phyloP scores from a whole-genome alignment of 1,284 basidiomycete genomes.

The Leccinum fuscescens region DNA sequence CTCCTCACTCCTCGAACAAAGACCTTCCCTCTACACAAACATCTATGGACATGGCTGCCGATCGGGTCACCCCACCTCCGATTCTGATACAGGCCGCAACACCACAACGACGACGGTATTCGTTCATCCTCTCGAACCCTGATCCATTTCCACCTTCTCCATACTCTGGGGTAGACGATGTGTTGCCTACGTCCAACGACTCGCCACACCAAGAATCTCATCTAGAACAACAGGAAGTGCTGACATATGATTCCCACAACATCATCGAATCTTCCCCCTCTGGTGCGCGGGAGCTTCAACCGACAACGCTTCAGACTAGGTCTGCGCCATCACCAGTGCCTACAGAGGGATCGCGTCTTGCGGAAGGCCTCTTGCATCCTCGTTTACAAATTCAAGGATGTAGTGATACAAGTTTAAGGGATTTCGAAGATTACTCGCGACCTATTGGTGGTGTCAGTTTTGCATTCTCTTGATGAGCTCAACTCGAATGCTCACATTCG shows the following conservation, averaged over 20 bases:
- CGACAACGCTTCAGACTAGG: slow-evolving; percentile 2
- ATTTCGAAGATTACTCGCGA: slow-evolving; percentile 45
- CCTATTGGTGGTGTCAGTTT: slow-evolving; percentile 42
- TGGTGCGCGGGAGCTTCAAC: not conserved
- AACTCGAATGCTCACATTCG: not conserved
- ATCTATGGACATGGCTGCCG: slow-evolving; percentile 9
- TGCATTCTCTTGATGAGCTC: not conserved
- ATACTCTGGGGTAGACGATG: slow-evolving; percentile 5
- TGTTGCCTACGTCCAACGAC: not conserved
- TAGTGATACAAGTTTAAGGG: slow-evolving; percentile 40
- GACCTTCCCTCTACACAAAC: slow-evolving; percentile 22
- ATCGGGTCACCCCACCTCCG: slow-evolving; percentile 16
- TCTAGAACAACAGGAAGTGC: slow-evolving; percentile 2
- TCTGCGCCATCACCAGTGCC: slow-evolving; percentile 36
- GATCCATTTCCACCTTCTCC: slow-evolving; percentile 26
- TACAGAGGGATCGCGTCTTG: slow-evolving; percentile 36
- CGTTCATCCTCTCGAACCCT: slow-evolving; percentile 34
- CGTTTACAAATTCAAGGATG: slow-evolving; percentile 29
- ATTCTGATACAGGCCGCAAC: slow-evolving; percentile 17
- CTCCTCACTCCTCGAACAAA: slow-evolving; percentile 26
- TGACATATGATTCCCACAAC: not conserved
- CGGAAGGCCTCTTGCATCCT: slow-evolving; percentile 42
- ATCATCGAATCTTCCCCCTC: not conserved
- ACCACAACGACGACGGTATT: slow-evolving; percentile 24
- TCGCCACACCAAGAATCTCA: not conserved